Evolutionary conservation across 768 basidiomycete species (phyloP).

Genomic region (Glaciozyma martinii): DNA sequence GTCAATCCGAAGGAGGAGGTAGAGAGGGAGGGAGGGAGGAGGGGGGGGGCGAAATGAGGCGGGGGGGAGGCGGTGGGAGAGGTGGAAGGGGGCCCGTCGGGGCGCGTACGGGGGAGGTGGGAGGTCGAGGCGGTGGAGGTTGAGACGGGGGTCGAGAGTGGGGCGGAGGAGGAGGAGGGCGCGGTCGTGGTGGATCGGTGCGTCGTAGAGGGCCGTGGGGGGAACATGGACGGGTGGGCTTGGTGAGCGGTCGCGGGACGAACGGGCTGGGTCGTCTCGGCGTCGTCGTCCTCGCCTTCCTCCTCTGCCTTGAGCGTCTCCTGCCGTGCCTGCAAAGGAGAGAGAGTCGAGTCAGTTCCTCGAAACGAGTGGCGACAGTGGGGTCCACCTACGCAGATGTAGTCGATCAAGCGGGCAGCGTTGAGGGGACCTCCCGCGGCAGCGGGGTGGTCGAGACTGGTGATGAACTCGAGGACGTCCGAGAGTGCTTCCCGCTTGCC

Average conservation of each 20-base stretch:
- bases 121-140: background rate
- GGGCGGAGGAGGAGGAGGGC: background rate
- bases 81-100: background rate
- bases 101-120: background rate
- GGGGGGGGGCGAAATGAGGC: background rate
- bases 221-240: background rate
- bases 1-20: background rate
- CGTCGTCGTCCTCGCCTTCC: constrained; percentile 26
- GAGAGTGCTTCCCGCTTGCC: constrained; percentile 29
- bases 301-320: constrained; percentile 29
- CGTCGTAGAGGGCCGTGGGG: background rate
- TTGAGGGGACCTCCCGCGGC: constrained; percentile 1
- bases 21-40: background rate
- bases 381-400: constrained; percentile 16
- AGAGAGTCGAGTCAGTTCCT: background rate
- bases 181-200: background rate
- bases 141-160: background rate
- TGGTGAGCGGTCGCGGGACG: background rate
- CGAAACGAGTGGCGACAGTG: background rate
- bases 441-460: constrained; percentile 24
- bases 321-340: constrained; percentile 18
- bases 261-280: background rate
- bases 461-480: constrained; percentile 30
- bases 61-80: background rate
- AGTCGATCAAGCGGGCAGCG: constrained; percentile 26